phyloP scores from a whole-genome alignment of 2,329 filamentous ascomycete species.

The Scopulariopsis brevicaulis region DNA sequence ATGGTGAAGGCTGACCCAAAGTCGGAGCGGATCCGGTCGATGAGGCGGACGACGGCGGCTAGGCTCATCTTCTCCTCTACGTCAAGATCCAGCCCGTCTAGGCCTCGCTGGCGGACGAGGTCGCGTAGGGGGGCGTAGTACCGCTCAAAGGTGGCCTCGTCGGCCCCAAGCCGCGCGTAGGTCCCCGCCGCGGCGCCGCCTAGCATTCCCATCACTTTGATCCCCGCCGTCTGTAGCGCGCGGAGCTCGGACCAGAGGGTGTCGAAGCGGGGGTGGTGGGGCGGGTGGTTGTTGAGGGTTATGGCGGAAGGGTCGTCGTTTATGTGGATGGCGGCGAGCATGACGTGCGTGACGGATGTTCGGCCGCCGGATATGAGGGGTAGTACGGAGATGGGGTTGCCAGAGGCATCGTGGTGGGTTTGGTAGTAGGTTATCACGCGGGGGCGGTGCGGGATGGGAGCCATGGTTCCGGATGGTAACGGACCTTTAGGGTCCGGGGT shows the following conservation, averaged over 20 bases:
- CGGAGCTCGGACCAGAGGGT: conserved; percentile 71
- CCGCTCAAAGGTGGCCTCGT: conserved; percentile 50
- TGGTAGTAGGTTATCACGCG: conserved; percentile 43
- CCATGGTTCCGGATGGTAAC: neutral
- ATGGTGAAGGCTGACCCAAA: conserved; percentile 64
- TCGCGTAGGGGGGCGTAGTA: conserved; percentile 62
- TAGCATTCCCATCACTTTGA: conserved; percentile 78
- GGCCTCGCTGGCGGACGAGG: conserved; percentile 45
- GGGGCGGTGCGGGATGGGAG: conserved; percentile 20
- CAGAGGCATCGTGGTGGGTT: conserved; percentile 35
- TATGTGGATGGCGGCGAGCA: conserved; percentile 77
- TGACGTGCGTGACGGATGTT: conserved; percentile 60
- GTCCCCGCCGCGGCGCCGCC: conserved; percentile 74
- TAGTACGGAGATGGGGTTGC: conserved; percentile 37
- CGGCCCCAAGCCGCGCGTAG: conserved; percentile 47
- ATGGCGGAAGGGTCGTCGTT: conserved; percentile 55
- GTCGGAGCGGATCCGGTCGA: conserved; percentile 55
- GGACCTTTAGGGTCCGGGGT: neutral
- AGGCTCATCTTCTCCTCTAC: conserved; percentile 70
- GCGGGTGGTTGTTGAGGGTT: conserved; percentile 70
- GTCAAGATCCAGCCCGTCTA: conserved; percentile 68
- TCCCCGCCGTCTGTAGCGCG: conserved; percentile 57
- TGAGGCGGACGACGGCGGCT: conserved; percentile 51
- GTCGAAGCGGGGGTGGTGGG: conserved; percentile 53
- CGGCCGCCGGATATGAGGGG: conserved; percentile 27